A percentile compares a stretch with the other conserved stretches of the same genome.
Conservation (phyloP, 2,329 filamentous ascomycete species). For the Alternaria incomplexa region DNA sequence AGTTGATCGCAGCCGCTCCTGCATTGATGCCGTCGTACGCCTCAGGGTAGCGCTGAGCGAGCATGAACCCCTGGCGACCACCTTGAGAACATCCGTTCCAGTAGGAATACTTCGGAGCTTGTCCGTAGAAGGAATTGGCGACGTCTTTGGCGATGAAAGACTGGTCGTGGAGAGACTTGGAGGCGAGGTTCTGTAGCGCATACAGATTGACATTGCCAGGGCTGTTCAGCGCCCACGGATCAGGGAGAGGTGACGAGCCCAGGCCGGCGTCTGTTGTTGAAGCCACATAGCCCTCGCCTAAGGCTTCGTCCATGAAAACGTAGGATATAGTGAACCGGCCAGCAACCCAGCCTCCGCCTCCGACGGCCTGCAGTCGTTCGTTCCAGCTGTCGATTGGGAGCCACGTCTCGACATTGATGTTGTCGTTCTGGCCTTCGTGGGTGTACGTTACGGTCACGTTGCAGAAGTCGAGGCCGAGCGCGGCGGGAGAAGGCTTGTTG, state of each 20-base stretch:
- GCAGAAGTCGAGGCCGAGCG: slow-evolving; percentile 24
- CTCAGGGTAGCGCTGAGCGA: slow-evolving; percentile 42
- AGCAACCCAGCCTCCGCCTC: slow-evolving; percentile 27
- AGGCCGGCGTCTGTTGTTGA: slow-evolving; percentile 33
- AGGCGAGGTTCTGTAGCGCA: slow-evolving; percentile 44
- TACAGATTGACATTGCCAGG: slow-evolving; percentile 32
- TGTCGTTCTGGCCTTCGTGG: slow-evolving; percentile 46
- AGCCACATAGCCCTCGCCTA: slow-evolving; percentile 31
- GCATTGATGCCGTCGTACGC: slow-evolving; percentile 41
- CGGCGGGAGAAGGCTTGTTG: slow-evolving; percentile 8
- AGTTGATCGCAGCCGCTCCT: slow-evolving; percentile 34
- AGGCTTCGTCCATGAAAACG: slow-evolving; percentile 18
- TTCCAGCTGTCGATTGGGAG: slow-evolving; percentile 38
- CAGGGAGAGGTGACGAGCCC: background rate
- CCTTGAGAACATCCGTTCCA: slow-evolving; percentile 45
- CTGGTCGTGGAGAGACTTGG: slow-evolving; percentile 39
- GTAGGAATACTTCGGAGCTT: slow-evolving; percentile 36
- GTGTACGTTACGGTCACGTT: slow-evolving; percentile 48
- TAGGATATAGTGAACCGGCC: slow-evolving; percentile 23
- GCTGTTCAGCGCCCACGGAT: slow-evolving; percentile 23
- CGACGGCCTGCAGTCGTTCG: slow-evolving; percentile 19
- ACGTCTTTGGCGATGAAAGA: slow-evolving; percentile 24
- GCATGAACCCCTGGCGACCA: slow-evolving; percentile 39
- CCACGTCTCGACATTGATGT: slow-evolving; percentile 29
- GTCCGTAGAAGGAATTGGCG: slow-evolving; percentile 37